Base-by-base conservation (phyloP, 768 basidiomycete genomes). In the Lactarius trivialis region DNA sequence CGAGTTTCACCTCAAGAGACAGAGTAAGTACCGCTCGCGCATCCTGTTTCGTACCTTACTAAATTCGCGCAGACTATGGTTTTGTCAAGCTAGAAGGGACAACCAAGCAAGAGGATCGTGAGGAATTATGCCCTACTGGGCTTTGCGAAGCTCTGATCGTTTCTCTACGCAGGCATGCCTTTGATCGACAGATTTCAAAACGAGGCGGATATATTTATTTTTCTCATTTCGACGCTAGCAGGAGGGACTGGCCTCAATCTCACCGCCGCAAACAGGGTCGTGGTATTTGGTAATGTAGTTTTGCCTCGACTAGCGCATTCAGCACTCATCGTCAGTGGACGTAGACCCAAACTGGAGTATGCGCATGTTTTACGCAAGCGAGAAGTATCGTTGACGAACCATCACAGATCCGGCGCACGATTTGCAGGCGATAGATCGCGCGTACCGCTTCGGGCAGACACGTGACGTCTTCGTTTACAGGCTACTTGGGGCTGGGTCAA, bases 271-370 rank as follows among this genome's bases (percentile, higher is more conserved):
- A 98, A 98, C 71, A 94, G 91, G 74, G 96, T 97, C 24, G 89
- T 94, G 30, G 89, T 94, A 45, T 93, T 96, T 71, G 89, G 88
- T 86, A 48, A 64, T 68, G 58, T 34, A 17, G 17, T 39, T 43
- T 28, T 32, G 4, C 9, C 33, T 54, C 12, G 55, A n/a, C 21
- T 15, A 28, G 11, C 28, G 26, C 56, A 51, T 43, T 30, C 24
- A 2, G 45, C 50, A 19, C 53, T 41, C 14, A 41, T 39, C 24
- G 12, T 28, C 53, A 2, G 30, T 26, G 43, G 21, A 37, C 43
- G 8, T 17, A 90, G 92, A 95, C 75, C 93, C 95, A 4, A 92
- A 93, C 66, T 98, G 95, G 95, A 98, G 93, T 93, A 72, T 71
- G 90, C 77, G 11, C 34, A 7, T 52, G 3, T 19, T 9, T 45